Percentiles rank a stretch among this genome's conserved stretches.
Evolutionary conservation across 805 yeast species (phyloP).

Genomic region (Saccharomycopsis capsularis): DNA sequence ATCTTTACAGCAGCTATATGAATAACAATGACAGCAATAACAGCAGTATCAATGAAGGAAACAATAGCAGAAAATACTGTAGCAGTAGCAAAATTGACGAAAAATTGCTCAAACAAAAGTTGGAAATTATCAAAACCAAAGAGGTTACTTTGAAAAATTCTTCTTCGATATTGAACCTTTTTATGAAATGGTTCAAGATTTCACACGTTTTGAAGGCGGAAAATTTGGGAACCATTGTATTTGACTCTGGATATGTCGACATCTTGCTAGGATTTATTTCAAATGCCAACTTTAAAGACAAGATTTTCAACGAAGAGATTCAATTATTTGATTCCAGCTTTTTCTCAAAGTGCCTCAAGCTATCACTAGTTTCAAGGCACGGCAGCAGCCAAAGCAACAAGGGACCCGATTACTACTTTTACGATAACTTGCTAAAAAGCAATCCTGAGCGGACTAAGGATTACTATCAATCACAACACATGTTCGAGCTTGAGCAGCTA

Average conservation of each 20-base stretch:
- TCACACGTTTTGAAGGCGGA: conserved; percentile 77
- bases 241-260: conserved; percentile 57
- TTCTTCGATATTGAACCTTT: conserved; percentile 42
- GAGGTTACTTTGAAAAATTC: conserved; percentile 57
- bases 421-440: conserved; percentile 18
- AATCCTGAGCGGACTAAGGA: conserved; percentile 13
- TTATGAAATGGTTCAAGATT: conserved; percentile 72
- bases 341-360: conserved; percentile 22
- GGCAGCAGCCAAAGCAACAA: not conserved
- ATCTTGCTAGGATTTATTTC: conserved; percentile 23
- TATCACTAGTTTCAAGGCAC: not conserved
- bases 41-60: conserved; percentile 9
- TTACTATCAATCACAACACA: conserved; percentile 5
- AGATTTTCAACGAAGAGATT: conserved; percentile 27
- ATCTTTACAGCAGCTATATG: too few relatives aligned
- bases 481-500: conserved; percentile 12
- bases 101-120: conserved; percentile 27
- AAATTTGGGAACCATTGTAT: conserved; percentile 60
- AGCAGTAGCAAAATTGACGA: conserved; percentile 1
- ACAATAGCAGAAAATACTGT: conserved; percentile 21
- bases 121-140: conserved; percentile 53
- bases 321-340: conserved; percentile 23
- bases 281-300: conserved; percentile 27
- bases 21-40: conserved; percentile 1
- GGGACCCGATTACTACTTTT: conserved; percentile 14